These are phyloP conservation scores for Candida broadrunensis DNA, from an alignment of 805 yeast species.

Conservation along the genomic window DNA sequence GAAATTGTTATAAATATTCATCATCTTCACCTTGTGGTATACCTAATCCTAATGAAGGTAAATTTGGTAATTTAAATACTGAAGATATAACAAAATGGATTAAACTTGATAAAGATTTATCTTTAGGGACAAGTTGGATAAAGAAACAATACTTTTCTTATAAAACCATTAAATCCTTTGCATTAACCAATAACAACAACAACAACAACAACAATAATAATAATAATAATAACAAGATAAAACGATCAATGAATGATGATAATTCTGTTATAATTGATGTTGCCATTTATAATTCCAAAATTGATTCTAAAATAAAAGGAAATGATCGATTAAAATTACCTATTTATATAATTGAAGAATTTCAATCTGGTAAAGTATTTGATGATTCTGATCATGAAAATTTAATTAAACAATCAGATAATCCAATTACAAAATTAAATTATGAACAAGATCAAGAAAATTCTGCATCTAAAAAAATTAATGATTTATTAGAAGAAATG, in stretches of 20 bases:
- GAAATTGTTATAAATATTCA: conserved; percentile 23
- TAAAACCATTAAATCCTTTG: conserved; percentile 19
- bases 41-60: conserved; percentile 20
- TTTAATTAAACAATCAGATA: conserved; percentile 2
- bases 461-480: neutral
- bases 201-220: too few relatives aligned
- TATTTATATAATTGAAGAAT: conserved; percentile 23
- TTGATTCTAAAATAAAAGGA: conserved; percentile 34
- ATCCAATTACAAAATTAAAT: conserved; percentile 8
- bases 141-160: conserved; percentile 37
- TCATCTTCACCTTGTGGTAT: conserved; percentile 22
- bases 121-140: conserved; percentile 43
- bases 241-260: neutral
- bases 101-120: conserved; percentile 45
- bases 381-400: conserved; percentile 24
- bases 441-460: conserved; percentile 3
- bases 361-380: conserved; percentile 21
- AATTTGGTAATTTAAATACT: conserved; percentile 18
- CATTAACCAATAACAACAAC: too few relatives aligned
- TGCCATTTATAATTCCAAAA: conserved; percentile 32
- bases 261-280: conserved; percentile 37
- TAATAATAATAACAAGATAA: conserved; percentile 1
- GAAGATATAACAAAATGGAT: conserved; percentile 34
- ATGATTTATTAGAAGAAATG: neutral
- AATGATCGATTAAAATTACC: conserved; percentile 31